A percentile compares a stretch with the other conserved stretches of the same genome.
Evolutionary conservation across 768 basidiomycete species (phyloP).

Genomic region (Kwoniella sp.): DNA sequence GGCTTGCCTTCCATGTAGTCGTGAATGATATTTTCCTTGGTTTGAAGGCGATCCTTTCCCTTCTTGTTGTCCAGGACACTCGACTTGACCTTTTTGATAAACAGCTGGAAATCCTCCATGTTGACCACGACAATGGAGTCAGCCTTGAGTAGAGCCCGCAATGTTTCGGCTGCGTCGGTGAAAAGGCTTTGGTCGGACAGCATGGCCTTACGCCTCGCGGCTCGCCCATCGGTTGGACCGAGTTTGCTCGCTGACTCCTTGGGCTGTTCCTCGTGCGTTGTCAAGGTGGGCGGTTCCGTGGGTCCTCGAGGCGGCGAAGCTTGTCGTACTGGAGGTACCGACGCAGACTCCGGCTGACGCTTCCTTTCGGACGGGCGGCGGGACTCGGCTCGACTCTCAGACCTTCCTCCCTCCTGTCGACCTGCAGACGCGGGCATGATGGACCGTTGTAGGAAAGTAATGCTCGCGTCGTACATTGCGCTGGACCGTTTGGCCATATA

Average conservation of each 20-base stretch:
- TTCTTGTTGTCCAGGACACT: slow-evolving; percentile 4
- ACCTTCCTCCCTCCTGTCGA: too few relatives aligned
- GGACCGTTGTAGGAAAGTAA: slow-evolving; percentile 33
- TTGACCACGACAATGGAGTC: slow-evolving; percentile 36
- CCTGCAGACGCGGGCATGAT: too few relatives aligned
- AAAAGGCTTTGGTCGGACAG: slow-evolving; percentile 19
- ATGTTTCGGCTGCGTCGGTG: slow-evolving; percentile 30
- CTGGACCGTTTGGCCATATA: slow-evolving; percentile 27
- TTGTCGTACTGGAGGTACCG: too few relatives aligned
- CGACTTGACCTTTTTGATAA: slow-evolving; percentile 10
- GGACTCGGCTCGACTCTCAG: too few relatives aligned
- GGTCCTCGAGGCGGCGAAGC: too few relatives aligned
- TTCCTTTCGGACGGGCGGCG: too few relatives aligned
- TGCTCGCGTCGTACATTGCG: slow-evolving; percentile 31
- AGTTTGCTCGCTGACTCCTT: slow-evolving; percentile 20
- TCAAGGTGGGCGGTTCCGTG: too few relatives aligned
- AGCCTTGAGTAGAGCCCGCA: slow-evolving; percentile 31
- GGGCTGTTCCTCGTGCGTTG: too few relatives aligned
- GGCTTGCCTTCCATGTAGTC: slow-evolving; percentile 31
- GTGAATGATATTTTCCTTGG: slow-evolving; percentile 13
- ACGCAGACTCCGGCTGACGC: too few relatives aligned
- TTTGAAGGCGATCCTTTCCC: slow-evolving; percentile 12
- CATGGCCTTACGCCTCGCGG: slow-evolving; percentile 19
- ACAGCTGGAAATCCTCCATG: slow-evolving; percentile 42
- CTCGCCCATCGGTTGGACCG: slow-evolving; percentile 28